Conservation (phyloP, 73 alveolate species). For the Paramecium caudatum region DNA sequence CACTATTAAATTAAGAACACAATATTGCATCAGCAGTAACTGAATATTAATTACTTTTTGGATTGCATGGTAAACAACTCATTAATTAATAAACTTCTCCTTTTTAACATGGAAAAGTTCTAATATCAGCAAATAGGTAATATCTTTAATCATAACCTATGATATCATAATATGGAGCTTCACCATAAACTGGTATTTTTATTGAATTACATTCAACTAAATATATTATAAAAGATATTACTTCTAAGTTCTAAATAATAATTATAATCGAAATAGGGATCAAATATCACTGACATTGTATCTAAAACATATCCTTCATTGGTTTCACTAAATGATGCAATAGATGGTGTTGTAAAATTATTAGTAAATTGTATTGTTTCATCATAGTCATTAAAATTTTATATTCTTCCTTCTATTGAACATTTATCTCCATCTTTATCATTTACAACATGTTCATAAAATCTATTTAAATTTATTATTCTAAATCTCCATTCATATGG, state of each 20-base stretch:
- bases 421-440: slow-evolving; percentile 10
- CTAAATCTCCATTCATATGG: slow-evolving; percentile 43
- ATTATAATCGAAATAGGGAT: not conserved
- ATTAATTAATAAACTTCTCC: slow-evolving; percentile 39
- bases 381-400: not conserved
- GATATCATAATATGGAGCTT: not conserved
- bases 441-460: slow-evolving; percentile 14
- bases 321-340: not conserved
- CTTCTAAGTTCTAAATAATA: slow-evolving; percentile 44
- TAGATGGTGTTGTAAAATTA: slow-evolving; percentile 16
- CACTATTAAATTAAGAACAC: slow-evolving; percentile 13
- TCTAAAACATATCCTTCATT: slow-evolving; percentile 37
- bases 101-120: slow-evolving; percentile 61
- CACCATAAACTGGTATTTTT: slow-evolving; percentile 13
- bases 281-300: slow-evolving; percentile 4
- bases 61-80: slow-evolving; percentile 30
- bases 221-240: not conserved
- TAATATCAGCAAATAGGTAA: not conserved
- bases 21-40: not conserved
- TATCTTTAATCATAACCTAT: not conserved
- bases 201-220: slow-evolving; percentile 4
- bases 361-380: not conserved
- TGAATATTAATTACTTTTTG: slow-evolving; percentile 17
- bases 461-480: slow-evolving; percentile 50
- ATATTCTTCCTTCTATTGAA: slow-evolving; percentile 4